These are phyloP conservation scores for Ajuga chamaepitys DNA, from an alignment of 257 asterid species.

Conservation along the genomic window DNA sequence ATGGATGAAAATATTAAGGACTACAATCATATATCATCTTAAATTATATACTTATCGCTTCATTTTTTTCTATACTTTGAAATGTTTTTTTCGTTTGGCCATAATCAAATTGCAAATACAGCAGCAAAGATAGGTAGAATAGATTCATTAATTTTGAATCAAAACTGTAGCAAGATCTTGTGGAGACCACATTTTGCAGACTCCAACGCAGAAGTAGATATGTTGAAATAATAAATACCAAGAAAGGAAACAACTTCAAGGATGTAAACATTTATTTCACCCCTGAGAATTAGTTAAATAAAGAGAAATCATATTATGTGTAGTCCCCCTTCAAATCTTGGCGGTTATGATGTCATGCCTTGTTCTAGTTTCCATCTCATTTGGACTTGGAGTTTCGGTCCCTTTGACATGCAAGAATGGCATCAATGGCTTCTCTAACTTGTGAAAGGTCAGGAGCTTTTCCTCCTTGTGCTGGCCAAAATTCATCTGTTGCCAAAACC, in stretches of 20 bases:
- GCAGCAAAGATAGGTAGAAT: not conserved
- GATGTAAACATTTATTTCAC: conserved; percentile 12
- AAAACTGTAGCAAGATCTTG: conserved; percentile 10
- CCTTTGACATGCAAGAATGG: conserved; percentile 72
- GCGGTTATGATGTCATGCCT: not conserved
- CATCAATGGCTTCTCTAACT: conserved; percentile 83
- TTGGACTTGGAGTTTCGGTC: conserved; percentile 46
- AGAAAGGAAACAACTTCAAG: conserved; percentile 14
- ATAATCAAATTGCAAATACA: no score
- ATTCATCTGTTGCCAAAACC: conserved; percentile 92
- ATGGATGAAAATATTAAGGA: no score
- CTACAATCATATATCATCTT: no score
- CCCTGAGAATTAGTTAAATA: not conserved
- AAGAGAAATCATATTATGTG: not conserved
- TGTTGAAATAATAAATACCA: not conserved
- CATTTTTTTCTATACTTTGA: no score
- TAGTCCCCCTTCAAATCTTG: not conserved
- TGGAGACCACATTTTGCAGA: conserved; percentile 3
- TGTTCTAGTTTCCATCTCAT: not conserved
- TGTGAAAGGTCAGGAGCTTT: conserved; percentile 78
- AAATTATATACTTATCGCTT: no score
- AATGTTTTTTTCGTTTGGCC: no score
- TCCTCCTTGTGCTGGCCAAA: conserved; percentile 92
- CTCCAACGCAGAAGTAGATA: not conserved
- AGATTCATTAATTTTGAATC: not conserved